phyloP scores from a whole-genome alignment of 225 moss, liverwort and hornwort species.

The Marchantia polymorpha region DNA sequence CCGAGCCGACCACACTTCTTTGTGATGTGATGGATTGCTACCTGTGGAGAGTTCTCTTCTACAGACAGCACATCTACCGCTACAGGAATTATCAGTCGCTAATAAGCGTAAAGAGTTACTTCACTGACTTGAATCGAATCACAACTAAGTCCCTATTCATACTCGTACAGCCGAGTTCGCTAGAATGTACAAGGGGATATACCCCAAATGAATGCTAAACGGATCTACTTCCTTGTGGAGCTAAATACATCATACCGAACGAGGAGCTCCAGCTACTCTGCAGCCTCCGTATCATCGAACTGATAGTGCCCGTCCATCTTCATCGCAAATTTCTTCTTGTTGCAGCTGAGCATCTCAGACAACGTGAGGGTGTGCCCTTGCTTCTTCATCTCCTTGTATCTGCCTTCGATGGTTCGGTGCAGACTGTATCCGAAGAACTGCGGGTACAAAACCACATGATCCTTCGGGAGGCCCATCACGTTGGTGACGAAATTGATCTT shows the following conservation, averaged over 20 bases:
- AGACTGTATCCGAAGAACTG: slow-evolving; percentile 57
- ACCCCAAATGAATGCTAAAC: background rate
- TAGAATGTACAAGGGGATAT: background rate
- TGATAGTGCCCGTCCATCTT: slow-evolving; percentile 18
- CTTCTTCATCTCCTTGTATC: slow-evolving; percentile 42
- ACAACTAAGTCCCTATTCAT: no score
- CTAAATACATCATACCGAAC: background rate
- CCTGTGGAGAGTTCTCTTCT: no score
- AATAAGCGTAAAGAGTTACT: no score
- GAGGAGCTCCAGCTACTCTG: background rate
- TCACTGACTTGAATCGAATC: no score
- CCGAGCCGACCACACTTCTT: no score
- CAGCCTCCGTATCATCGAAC: background rate
- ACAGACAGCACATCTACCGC: no score
- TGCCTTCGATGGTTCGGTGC: slow-evolving; percentile 44
- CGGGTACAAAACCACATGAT: slow-evolving; percentile 52
- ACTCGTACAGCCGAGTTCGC: background rate
- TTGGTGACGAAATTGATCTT: slow-evolving; percentile 54
- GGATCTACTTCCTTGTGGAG: background rate
- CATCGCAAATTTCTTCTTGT: slow-evolving; percentile 38
- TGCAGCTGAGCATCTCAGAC: slow-evolving; percentile 53
- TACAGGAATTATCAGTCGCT: no score
- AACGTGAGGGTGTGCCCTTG: slow-evolving; percentile 37
- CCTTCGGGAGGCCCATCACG: slow-evolving; percentile 44
- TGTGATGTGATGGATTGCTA: no score